These are phyloP conservation scores for Pseudogymnoascus sp. DNA, from an alignment of 2,329 filamentous ascomycete species.

Conservation along the genomic window DNA sequence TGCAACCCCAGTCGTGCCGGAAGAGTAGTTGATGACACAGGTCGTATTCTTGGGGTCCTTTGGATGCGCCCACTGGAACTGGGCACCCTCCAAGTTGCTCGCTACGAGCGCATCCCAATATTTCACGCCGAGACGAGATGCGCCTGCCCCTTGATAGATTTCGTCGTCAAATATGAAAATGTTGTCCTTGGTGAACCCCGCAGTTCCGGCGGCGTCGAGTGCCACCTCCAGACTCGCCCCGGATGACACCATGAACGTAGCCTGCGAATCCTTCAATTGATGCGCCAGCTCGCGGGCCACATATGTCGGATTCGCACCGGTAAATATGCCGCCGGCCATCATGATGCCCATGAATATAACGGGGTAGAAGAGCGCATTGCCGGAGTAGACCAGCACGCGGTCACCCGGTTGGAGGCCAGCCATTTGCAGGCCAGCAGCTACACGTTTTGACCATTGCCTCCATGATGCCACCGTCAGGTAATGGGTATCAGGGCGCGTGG, in stretches of 20 bases:
- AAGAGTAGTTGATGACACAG: conserved; percentile 70
- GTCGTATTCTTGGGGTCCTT: conserved; percentile 42
- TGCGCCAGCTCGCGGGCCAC: conserved; percentile 65
- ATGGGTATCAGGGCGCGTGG: conserved; percentile 57
- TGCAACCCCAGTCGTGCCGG: conserved; percentile 71
- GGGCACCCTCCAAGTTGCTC: conserved; percentile 40
- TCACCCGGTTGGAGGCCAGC: conserved; percentile 60
- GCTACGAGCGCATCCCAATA: conserved; percentile 60
- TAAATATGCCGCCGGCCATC: conserved; percentile 73
- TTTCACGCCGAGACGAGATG: conserved; percentile 34
- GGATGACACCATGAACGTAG: conserved; percentile 58
- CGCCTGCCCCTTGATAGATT: conserved; percentile 35
- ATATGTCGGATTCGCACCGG: conserved; percentile 64
- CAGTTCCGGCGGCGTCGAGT: conserved; percentile 54
- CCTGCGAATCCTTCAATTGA: conserved; percentile 64
- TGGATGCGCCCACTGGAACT: conserved; percentile 57
- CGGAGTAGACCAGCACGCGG: conserved; percentile 64
- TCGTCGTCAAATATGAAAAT: conserved; percentile 61
- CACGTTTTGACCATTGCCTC: conserved; percentile 62
- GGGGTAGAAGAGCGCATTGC: conserved; percentile 67
- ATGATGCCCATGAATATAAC: conserved; percentile 62
- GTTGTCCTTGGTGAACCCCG: conserved; percentile 44
- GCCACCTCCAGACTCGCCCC: conserved; percentile 53
- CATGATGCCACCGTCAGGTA: conserved; percentile 56
- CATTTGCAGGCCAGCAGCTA: conserved; percentile 59